phyloP scores from a whole-genome alignment of 1,139 yeast genomes.

The Yamadazyma friedrichii region DNA sequence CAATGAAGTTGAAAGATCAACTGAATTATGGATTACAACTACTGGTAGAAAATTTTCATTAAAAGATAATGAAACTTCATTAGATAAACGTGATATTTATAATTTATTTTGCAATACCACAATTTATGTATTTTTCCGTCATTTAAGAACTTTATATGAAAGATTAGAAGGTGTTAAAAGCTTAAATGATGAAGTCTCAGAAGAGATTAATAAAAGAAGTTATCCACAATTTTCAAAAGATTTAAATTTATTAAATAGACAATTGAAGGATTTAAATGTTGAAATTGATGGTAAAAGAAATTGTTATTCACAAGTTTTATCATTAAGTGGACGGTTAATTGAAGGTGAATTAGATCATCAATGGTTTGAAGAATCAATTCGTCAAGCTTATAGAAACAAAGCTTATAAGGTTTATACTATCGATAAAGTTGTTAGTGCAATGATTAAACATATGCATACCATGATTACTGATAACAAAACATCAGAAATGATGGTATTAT shows the following conservation, averaged over 20 bases:
- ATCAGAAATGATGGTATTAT: conserved; percentile 75
- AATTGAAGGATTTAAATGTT: conserved; percentile 77
- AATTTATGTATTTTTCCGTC: conserved; percentile 86
- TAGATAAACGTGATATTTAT: conserved; percentile 47
- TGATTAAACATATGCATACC: conserved; percentile 84
- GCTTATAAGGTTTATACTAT: conserved; percentile 92
- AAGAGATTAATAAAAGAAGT: conserved; percentile 65
- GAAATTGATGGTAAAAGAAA: conserved; percentile 65
- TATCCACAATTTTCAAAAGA: conserved; percentile 86
- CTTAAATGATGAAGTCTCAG: conserved; percentile 63
- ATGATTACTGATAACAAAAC: conserved; percentile 80
- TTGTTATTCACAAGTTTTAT: conserved; percentile 75
- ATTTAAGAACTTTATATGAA: conserved; percentile 75
- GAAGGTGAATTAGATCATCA: conserved; percentile 93
- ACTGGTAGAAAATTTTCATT: conserved; percentile 34
- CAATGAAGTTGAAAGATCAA: conserved; percentile 56
- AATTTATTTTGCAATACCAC: conserved; percentile 91
- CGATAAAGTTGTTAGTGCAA: conserved; percentile 87
- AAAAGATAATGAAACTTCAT: conserved; percentile 21
- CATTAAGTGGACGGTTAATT: conserved; percentile 70
- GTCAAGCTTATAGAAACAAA: conserved; percentile 91
- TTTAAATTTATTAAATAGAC: conserved; percentile 76
- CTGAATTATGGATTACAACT: conserved; percentile 65
- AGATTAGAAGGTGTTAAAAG: conserved; percentile 76
- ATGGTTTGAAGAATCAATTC: conserved; percentile 91